Evolutionary conservation across 257 asterid genomes (phyloP).

Genomic region (Salvia hispanica): DNA sequence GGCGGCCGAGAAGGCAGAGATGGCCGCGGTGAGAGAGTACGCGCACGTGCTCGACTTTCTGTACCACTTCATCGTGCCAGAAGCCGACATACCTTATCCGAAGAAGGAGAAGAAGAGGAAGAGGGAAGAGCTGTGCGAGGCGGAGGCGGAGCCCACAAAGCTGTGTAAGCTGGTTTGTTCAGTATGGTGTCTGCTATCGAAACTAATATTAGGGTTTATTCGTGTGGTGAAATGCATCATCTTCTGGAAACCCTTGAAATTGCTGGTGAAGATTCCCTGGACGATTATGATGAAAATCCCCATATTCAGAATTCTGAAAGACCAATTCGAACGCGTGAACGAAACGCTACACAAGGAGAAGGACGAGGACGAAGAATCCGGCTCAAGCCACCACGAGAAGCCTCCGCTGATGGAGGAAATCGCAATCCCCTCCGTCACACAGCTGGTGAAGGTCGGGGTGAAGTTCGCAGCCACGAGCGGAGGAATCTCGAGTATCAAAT

Average conservation of each 20-base stretch:
- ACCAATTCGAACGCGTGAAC: constrained; percentile 36
- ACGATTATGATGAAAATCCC: constrained; percentile 44
- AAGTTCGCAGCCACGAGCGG: constrained; percentile 27
- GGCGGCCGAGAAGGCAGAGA: constrained; percentile 14
- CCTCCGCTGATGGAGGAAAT: constrained; percentile 48
- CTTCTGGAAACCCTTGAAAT: constrained; percentile 40
- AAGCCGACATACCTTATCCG: constrained; percentile 4
- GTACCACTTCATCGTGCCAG: constrained; percentile 52
- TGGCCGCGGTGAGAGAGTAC: constrained; percentile 12
- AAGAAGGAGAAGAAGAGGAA: not conserved
- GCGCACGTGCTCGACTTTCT: constrained; percentile 58
- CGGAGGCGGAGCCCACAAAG: constrained; percentile 17
- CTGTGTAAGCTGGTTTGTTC: constrained; percentile 8
- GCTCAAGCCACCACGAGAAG: not conserved
- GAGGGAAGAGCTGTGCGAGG: not conserved
- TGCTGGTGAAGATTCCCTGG: constrained; percentile 47
- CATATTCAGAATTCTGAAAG: constrained; percentile 27
- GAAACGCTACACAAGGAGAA: constrained; percentile 8
- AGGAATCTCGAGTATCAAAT: constrained; percentile 36
- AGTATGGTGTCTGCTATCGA: constrained; percentile 34
- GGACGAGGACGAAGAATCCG: constrained; percentile 10
- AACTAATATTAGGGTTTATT: constrained; percentile 28
- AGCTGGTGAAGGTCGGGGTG: constrained; percentile 38
- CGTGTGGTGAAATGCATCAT: constrained; percentile 33
- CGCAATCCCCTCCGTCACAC: constrained; percentile 44